Conservation (phyloP, 2,329 filamentous ascomycete species). For the Hymenoscyphus repandus region DNA sequence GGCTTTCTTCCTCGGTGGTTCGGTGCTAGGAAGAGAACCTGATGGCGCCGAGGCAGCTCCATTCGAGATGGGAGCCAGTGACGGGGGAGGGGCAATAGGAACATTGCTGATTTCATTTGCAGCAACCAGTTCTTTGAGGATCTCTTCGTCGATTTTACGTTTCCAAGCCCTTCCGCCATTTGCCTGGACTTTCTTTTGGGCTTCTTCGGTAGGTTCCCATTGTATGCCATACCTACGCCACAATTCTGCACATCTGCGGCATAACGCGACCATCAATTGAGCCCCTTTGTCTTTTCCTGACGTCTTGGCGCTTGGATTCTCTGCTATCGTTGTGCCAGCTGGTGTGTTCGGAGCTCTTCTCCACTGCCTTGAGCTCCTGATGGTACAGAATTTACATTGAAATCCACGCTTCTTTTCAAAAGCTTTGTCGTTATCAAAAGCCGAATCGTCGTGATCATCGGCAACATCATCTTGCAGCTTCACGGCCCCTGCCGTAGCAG, state of each 20-base stretch:
- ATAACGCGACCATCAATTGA: slow-evolving; percentile 75
- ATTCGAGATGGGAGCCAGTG: slow-evolving; percentile 17
- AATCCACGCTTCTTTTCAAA: slow-evolving; percentile 73
- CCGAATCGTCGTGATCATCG: slow-evolving; percentile 88
- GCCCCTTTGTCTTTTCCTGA: slow-evolving; percentile 67
- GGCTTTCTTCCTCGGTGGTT: slow-evolving; percentile 61
- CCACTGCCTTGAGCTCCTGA: slow-evolving; percentile 81
- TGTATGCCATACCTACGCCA: slow-evolving; percentile 96
- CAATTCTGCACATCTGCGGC: slow-evolving; percentile 81
- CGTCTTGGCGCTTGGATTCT: slow-evolving; percentile 58
- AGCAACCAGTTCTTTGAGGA: slow-evolving; percentile 66
- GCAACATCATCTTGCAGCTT: slow-evolving; percentile 90
- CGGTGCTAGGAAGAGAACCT: slow-evolving; percentile 32
- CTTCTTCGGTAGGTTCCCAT: slow-evolving; percentile 90
- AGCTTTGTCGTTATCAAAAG: slow-evolving; percentile 72
- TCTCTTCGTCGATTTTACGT: slow-evolving; percentile 84
- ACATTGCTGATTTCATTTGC: slow-evolving; percentile 56
- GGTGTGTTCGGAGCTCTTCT: slow-evolving; percentile 76
- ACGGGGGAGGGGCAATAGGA: slow-evolving; percentile 34
- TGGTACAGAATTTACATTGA: slow-evolving; percentile 88
- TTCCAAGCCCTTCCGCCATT: slow-evolving; percentile 80
- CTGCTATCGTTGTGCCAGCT: slow-evolving; percentile 63
- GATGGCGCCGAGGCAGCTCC: slow-evolving; percentile 20
- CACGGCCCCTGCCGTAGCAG: slow-evolving; percentile 52
- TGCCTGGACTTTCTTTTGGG: slow-evolving; percentile 78